Base-by-base conservation (phyloP, 768 basidiomycete genomes). In the Panaeolus papilionaceus region DNA sequence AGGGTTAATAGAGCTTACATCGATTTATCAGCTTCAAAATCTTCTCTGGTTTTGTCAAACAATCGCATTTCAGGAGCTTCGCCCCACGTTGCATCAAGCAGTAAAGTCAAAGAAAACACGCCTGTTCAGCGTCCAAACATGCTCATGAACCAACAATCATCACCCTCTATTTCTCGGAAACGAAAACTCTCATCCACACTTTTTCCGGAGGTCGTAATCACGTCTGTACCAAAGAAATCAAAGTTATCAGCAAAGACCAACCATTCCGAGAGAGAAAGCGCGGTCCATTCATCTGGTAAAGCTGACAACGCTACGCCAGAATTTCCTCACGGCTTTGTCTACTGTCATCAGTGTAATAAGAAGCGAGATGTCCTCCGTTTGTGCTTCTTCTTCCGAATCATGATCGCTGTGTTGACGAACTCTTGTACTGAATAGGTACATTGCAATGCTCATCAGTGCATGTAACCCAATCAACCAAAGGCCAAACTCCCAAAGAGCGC, bases 321-420 rank as follows among this genome's bases (percentile, higher is more conserved):
- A n/a, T 79, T 76, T 69, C 79, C 80, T 11, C 77, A 79, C 63
- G 82, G 84, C 72, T 73, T 82, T 75, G 76, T 86, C 62, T 86
- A 88, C 70, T 93, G 92, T 70, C 92, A 92, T 75, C 92, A 92
- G 72, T 92, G 92, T 76, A 82, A 81, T 69, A 85, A 84, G 74
- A 91, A 89, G 71, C 86, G 87, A 63, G 87, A 87, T 70, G 73
- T 75, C 37, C 73, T 78, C 58, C 78, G 91, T 90, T 58, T 63
- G 82, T 75, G 4, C 23, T 23, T 51, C 66, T 63, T 28, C 67
- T 66, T 66, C 51, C 9, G 62, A 66, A 14, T 37, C 33, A 20
- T 16, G 0, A 3, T 44, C 11, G 14, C 18, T 40, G 23, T 23
- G 3, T 8, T 49, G 20, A 12, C 54, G 64, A 37, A 66, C 45